Evolutionary conservation across 169 alveolate species (phyloP).

Genomic region (Theileria parva): DNA sequence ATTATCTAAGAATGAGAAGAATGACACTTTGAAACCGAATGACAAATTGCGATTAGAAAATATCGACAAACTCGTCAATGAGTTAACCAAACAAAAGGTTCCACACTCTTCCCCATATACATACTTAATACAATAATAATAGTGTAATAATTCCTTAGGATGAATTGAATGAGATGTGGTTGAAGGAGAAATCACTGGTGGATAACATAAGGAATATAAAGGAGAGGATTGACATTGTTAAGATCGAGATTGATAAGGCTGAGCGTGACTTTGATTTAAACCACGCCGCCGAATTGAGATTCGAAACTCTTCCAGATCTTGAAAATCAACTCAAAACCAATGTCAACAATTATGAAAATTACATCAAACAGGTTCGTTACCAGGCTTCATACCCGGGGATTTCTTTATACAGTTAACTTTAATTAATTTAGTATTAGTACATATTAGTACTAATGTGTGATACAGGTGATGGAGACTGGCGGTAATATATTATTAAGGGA

Average conservation of each 20-base stretch:
- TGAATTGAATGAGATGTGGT: conserved; percentile 71
- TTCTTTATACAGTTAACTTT: neutral
- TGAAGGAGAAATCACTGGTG: conserved; percentile 75
- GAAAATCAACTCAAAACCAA: conserved; percentile 76
- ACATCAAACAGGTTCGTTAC: conserved; percentile 57
- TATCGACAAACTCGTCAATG: conserved; percentile 12
- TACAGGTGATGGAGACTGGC: conserved; percentile 31
- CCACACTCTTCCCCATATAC: conserved; percentile 12
- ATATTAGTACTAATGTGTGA: neutral
- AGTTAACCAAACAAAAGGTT: conserved; percentile 32
- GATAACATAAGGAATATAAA: conserved; percentile 78
- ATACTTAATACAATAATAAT: conserved; percentile 7
- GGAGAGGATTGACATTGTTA: conserved; percentile 80
- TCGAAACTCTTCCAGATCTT: conserved; percentile 84
- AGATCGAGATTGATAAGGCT: conserved; percentile 81
- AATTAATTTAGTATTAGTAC: too few species aligned
- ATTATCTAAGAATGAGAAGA: neutral
- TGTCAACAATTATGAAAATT: conserved; percentile 65
- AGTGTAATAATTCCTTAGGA: conserved; percentile 64
- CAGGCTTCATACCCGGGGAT: neutral
- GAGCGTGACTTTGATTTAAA: conserved; percentile 81
- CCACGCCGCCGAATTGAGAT: conserved; percentile 86
- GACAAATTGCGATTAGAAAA: neutral
- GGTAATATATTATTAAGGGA: conserved; percentile 75
- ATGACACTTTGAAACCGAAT: neutral